Conservation (phyloP, 2,329 filamentous ascomycete species). For the Fusarium nisikadoi region DNA sequence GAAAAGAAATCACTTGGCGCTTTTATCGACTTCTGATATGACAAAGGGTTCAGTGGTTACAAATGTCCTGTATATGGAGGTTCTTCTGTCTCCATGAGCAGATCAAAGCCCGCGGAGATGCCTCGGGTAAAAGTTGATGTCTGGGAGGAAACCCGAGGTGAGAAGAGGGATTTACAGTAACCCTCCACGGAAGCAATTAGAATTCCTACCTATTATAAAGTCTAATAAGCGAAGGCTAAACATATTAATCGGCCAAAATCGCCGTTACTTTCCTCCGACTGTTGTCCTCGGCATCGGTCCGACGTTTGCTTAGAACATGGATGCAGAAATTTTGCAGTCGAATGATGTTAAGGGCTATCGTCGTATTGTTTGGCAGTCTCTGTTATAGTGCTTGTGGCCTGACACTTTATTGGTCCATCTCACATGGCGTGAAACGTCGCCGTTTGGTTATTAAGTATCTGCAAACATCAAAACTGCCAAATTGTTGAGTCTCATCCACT, state of each 20-base stretch:
- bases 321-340: neutral
- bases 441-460: too few species aligned
- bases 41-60: too few species aligned
- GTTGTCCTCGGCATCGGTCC: neutral
- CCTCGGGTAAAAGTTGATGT: neutral
- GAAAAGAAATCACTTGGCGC: neutral
- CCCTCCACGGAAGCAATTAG: neutral
- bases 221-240: neutral
- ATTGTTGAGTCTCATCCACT: too few species aligned
- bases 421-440: too few species aligned
- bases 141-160: neutral
- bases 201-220: neutral
- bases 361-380: too few species aligned
- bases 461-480: too few species aligned
- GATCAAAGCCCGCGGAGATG: neutral
- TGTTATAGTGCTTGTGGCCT: rapidly evolving
- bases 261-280: neutral
- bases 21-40: neutral
- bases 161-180: neutral
- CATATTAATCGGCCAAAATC: neutral
- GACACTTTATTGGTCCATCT: too few species aligned
- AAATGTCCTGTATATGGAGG: too few species aligned
- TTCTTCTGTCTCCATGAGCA: neutral
- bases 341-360: neutral
- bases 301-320: neutral